These are phyloP conservation scores for Yarrowia keelungensis DNA, from an alignment of 805 yeast genomes.

Conservation along the genomic window DNA sequence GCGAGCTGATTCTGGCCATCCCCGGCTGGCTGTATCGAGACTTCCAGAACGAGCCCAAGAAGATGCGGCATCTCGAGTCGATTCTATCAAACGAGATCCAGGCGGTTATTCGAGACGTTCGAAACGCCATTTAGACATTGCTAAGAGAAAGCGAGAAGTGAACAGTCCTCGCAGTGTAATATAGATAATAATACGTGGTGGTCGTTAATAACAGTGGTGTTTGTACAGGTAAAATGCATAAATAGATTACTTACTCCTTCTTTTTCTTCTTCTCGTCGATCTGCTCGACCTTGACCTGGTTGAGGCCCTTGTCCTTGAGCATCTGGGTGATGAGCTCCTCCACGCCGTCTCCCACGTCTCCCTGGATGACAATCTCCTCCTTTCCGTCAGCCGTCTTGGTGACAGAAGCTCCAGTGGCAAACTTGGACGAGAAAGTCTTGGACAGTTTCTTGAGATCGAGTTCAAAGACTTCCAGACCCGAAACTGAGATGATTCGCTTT, in stretches of 20 bases:
- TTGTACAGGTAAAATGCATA: not conserved
- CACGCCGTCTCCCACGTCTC: slow-evolving; percentile 92
- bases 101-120: slow-evolving; percentile 25
- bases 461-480: slow-evolving; percentile 87
- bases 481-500: slow-evolving; percentile 83
- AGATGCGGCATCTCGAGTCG: slow-evolving; percentile 25
- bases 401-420: slow-evolving; percentile 95
- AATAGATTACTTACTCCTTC: slow-evolving; percentile 31
- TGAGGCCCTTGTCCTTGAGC: slow-evolving; percentile 80
- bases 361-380: slow-evolving; percentile 91
- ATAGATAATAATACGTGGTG: slow-evolving; percentile 11
- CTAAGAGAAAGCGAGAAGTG: not conserved
- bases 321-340: slow-evolving; percentile 74
- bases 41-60: slow-evolving; percentile 35
- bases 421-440: slow-evolving; percentile 89
- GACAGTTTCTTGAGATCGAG: slow-evolving; percentile 89
- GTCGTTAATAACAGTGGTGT: not conserved
- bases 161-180: not conserved
- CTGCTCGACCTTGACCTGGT: slow-evolving; percentile 87
- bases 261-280: slow-evolving; percentile 66
- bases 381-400: slow-evolving; percentile 88
- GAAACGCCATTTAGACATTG: slow-evolving; percentile 27
- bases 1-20: slow-evolving; percentile 18
- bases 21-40: slow-evolving; percentile 30
- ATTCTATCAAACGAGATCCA: slow-evolving; percentile 10